Conservation (phyloP, 345 rosid genomes). For the Capsella bursapastoris region DNA sequence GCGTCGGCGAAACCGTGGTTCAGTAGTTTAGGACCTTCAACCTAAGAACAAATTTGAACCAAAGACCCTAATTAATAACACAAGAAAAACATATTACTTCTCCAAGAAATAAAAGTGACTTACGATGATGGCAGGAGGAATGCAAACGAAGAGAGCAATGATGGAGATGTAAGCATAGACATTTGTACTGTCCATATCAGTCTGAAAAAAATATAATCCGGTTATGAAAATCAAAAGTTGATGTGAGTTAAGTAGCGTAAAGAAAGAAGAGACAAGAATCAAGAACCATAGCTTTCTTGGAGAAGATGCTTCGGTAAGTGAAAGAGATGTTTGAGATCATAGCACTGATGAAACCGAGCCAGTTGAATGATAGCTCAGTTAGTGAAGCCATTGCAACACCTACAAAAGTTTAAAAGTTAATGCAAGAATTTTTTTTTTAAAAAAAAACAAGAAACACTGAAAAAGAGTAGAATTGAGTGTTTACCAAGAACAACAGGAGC, state of each 20-base stretch:
- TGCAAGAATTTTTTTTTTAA: not conserved
- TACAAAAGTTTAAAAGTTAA: conserved; percentile 32
- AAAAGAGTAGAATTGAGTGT: not conserved
- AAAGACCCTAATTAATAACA: conserved; percentile 18
- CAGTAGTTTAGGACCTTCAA: conserved; percentile 89
- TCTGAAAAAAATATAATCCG: conserved; percentile 47
- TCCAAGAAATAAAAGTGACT: conserved; percentile 28
- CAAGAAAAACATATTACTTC: not conserved
- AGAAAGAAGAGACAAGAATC: conserved; percentile 29
- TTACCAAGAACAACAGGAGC: conserved; percentile 92
- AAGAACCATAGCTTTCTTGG: conserved; percentile 97
- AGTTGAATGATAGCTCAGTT: conserved; percentile 94
- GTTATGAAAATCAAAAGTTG: not conserved
- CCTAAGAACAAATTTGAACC: conserved; percentile 43
- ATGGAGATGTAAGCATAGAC: conserved; percentile 94
- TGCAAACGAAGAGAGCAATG: conserved; percentile 85
- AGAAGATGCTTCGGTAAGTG: conserved; percentile 94
- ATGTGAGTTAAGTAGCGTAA: not conserved
- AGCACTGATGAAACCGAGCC: conserved; percentile 96
- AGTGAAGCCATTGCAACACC: conserved; percentile 94
- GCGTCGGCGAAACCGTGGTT: conserved; percentile 80
- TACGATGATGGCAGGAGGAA: conserved; percentile 94
- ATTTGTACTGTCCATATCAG: conserved; percentile 98
- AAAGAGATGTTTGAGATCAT: conserved; percentile 96
- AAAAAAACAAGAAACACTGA: conserved; percentile 19